Conservation (phyloP, 2,329 filamentous ascomycete genomes). For the Pochonia chlamydosporia region DNA sequence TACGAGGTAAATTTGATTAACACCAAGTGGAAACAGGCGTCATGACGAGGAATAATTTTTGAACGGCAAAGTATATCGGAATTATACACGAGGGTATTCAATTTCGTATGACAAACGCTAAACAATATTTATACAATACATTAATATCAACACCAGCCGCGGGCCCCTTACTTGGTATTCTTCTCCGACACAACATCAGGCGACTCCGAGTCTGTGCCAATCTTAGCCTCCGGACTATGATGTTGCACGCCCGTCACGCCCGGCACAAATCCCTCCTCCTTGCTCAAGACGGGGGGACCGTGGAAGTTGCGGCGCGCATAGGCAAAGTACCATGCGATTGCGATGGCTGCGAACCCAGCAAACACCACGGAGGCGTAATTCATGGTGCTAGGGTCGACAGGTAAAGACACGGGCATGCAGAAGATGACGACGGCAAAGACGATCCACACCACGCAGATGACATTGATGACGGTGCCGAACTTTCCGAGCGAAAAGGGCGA, state of each 20-base stretch:
- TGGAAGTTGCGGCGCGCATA: slow-evolving; percentile 59
- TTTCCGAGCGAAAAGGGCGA: slow-evolving; percentile 64
- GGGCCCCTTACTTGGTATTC: neutral
- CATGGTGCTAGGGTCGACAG: slow-evolving; percentile 52
- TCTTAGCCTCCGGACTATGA: neutral
- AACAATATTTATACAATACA: neutral
- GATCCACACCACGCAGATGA: slow-evolving; percentile 66
- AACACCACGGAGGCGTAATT: slow-evolving; percentile 65
- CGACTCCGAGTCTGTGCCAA: slow-evolving; percentile 4
- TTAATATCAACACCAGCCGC: no score
- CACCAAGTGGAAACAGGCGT: neutral
- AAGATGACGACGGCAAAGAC: slow-evolving; percentile 64
- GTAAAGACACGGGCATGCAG: slow-evolving; percentile 64
- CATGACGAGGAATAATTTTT: no score
- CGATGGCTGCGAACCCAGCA: slow-evolving; percentile 54
- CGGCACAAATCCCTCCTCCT: neutral
- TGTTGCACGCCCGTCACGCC: neutral
- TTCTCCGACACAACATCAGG: slow-evolving; percentile 1
- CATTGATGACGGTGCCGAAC: slow-evolving; percentile 64
- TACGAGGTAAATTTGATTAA: slow-evolving; percentile 4
- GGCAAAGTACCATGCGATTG: slow-evolving; percentile 56
- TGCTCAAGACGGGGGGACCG: slow-evolving; percentile 39
- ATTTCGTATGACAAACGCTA: neutral
- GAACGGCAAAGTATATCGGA: neutral
- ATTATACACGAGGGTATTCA: neutral